Conservation (phyloP, 2,329 filamentous ascomycete species). For the Fusarium algeriense region DNA sequence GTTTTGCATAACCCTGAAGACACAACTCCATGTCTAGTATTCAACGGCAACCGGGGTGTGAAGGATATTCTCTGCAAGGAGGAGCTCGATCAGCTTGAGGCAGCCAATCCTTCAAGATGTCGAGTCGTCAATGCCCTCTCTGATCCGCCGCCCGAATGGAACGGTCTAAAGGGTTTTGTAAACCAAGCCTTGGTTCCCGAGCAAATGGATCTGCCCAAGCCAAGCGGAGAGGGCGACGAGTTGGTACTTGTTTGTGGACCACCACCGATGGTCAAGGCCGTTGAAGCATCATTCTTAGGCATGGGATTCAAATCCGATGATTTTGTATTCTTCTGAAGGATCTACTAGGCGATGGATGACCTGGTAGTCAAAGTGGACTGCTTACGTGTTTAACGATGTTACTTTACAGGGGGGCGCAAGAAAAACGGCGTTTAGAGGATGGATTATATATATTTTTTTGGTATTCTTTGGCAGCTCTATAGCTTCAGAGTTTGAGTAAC, state of each 20-base stretch:
- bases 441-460: background rate
- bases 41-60: conserved; percentile 82
- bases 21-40: conserved; percentile 74
- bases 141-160: conserved; percentile 73
- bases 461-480: background rate
- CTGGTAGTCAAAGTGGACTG: background rate
- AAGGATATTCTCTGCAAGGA: conserved; percentile 85
- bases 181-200: conserved; percentile 70
- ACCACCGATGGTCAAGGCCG: conserved; percentile 76
- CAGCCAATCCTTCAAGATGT: conserved; percentile 67
- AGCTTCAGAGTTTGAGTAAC: background rate
- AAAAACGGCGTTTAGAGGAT: conserved; percentile 1
- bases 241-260: conserved; percentile 87
- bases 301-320: conserved; percentile 70
- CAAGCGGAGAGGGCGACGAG: conserved; percentile 57
- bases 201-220: conserved; percentile 61
- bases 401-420: background rate
- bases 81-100: conserved; percentile 76
- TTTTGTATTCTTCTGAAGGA: conserved; percentile 46
- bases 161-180: conserved; percentile 76
- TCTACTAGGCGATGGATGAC: too few species aligned
- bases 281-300: conserved; percentile 62
- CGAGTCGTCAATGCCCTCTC: conserved; percentile 78
- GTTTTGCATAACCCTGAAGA: conserved; percentile 70
- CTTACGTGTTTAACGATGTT: background rate